Base-by-base conservation (phyloP, 805 yeast genomes). In the Pichia cephalocereana region DNA sequence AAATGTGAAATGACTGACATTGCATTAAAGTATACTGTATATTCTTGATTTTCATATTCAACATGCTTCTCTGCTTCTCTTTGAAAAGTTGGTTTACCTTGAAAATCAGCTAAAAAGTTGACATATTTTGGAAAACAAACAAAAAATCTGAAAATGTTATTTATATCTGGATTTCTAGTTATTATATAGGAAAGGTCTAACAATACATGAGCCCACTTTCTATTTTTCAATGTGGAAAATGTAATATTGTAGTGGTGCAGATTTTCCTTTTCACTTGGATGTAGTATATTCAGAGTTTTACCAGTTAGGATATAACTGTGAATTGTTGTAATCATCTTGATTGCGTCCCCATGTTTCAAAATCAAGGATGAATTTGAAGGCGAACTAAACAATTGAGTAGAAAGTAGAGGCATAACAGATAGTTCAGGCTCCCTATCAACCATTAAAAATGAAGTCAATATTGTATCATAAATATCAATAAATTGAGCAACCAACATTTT, bases 371-470 rank as follows among this genome's bases (percentile, higher is more conserved):
- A 82, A 54, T 84, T 82, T 0, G 89, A 77, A 0, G 97, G 96
- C 46, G 95, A 83, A 0, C 97, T 90, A 64, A 89, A 89, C 23
- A 93, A 67, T 65, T 93, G 99, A 0, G 91, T 81, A 0, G 95
- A 80, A 19, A 91, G 67, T 38, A 82, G 78, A 38, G 82, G 75
- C 69, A 90, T 72, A 4, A 86, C 74, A 12, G 91, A 86, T 47
- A 78, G 66, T 56, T 89, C 96, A 0, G 96, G 96, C 59, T 93
- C 98, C 51, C 96, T 74, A 59, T 93, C 99, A 53, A 79, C 69
- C 0, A 75, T 66, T 43, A 86, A 70, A 55, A 82, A 86, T 69
- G 83, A 70, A 52, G 86, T 86, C 1, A 85, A 79, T 15, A 86
- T 65, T 9, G 77, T 73, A 0, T 95, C 90, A 61, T 91, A 91